These are phyloP conservation scores for Cladosporium sp. DNA, from an alignment of 2,329 filamentous ascomycete genomes.

Conservation along the genomic window DNA sequence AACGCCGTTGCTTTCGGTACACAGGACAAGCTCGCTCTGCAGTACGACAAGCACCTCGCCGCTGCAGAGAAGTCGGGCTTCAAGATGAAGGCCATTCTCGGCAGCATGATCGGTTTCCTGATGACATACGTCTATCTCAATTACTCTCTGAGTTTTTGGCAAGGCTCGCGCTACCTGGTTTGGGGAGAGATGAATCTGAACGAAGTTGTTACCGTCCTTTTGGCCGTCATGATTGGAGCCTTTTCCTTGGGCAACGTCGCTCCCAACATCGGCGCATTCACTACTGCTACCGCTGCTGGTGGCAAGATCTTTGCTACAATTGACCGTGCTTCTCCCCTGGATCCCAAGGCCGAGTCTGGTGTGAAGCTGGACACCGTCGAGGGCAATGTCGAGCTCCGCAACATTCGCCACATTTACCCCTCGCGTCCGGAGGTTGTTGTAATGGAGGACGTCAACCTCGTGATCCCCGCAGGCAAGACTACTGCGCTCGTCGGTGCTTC, in stretches of 20 bases:
- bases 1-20: slow-evolving; percentile 92
- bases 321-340: slow-evolving; percentile 78
- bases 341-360: slow-evolving; percentile 69
- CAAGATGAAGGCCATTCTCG: slow-evolving; percentile 68
- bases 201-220: slow-evolving; percentile 76
- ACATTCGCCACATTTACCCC: slow-evolving; percentile 91
- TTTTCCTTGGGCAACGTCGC: slow-evolving; percentile 86
- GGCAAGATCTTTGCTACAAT: slow-evolving; percentile 93
- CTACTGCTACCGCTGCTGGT: slow-evolving; percentile 75
- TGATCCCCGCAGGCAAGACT: slow-evolving; percentile 82
- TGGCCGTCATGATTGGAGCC: slow-evolving; percentile 89
- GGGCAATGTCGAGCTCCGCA: slow-evolving; percentile 74
- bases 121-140: slow-evolving; percentile 82
- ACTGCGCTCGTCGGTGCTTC: slow-evolving; percentile 93
- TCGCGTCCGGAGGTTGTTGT: slow-evolving; percentile 86
- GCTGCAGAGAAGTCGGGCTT: slow-evolving; percentile 72
- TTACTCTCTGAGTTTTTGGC: slow-evolving; percentile 86
- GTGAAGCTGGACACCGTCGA: slow-evolving; percentile 66
- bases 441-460: slow-evolving; percentile 76
- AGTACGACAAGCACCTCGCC: slow-evolving; percentile 74
- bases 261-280: slow-evolving; percentile 83
- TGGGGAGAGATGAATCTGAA: slow-evolving; percentile 62
- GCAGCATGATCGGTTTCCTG: slow-evolving; percentile 76
- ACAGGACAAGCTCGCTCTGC: slow-evolving; percentile 81
- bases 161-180: slow-evolving; percentile 72